Conservation (phyloP, 108 stramenopile species). For the Mediolabrus comicus region DNA sequence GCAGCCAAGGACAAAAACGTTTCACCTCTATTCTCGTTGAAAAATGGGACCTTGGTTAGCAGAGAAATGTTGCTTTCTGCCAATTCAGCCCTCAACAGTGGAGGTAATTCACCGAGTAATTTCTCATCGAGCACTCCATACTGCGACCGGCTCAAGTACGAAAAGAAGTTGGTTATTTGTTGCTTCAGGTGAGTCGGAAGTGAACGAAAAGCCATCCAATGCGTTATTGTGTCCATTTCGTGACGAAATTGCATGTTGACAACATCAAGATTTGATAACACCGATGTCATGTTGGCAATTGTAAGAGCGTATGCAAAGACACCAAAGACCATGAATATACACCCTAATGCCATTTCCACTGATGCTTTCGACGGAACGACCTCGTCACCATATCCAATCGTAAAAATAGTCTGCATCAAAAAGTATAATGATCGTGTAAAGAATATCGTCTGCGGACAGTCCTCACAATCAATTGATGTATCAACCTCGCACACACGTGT, state of each 20-base stretch:
- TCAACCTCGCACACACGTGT: constrained; percentile 20
- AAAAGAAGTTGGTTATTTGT: constrained; percentile 37
- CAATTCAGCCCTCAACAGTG: constrained; percentile 22
- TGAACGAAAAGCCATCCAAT: constrained; percentile 39
- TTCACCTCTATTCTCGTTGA: constrained; percentile 20
- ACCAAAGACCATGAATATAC: constrained; percentile 47
- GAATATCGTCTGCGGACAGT: constrained; percentile 42
- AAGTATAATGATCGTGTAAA: constrained; percentile 45
- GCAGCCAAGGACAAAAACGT: constrained; percentile 22
- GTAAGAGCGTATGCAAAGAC: constrained; percentile 49
- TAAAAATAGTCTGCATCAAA: constrained; percentile 60
- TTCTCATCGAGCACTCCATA: constrained; percentile 48
- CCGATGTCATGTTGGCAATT: constrained; percentile 64
- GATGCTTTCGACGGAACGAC: constrained; percentile 47
- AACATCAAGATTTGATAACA: constrained; percentile 57
- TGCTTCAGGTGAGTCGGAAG: constrained; percentile 34
- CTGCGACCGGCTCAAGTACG: constrained; percentile 48
- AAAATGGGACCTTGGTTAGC: constrained; percentile 47
- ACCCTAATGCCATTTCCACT: constrained; percentile 43
- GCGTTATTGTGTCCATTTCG: constrained; percentile 49
- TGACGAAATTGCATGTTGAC: constrained; percentile 49
- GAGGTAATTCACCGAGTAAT: constrained; percentile 45
- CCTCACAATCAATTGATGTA: constrained; percentile 21
- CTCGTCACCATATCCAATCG: constrained; percentile 58
- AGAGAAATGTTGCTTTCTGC: constrained; percentile 15